These are phyloP conservation scores for Theileria parva DNA, from an alignment of 169 alveolate species.

Conservation along the genomic window DNA sequence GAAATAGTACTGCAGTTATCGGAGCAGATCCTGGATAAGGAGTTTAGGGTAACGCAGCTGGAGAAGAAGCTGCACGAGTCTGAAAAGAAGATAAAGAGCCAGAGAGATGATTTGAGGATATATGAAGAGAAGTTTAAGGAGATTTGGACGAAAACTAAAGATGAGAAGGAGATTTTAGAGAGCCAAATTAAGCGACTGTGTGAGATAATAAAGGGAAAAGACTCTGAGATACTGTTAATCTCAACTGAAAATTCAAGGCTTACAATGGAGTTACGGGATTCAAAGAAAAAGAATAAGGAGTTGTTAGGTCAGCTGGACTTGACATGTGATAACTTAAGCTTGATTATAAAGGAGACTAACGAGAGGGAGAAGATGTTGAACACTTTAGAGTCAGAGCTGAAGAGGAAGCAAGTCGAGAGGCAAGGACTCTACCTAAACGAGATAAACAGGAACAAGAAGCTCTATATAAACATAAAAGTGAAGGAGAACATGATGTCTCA, in stretches of 20 bases:
- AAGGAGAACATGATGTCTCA: constrained; percentile 59
- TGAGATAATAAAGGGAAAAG: constrained; percentile 40
- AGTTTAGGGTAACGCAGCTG: constrained; percentile 51
- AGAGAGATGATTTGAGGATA: constrained; percentile 15
- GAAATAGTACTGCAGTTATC: constrained; percentile 47
- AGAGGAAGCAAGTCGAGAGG: constrained; percentile 55
- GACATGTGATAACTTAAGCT: constrained; percentile 52
- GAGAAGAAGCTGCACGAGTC: constrained; percentile 65
- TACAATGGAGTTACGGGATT: constrained; percentile 19
- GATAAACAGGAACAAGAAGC: constrained; percentile 56
- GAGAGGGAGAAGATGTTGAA: constrained; percentile 61
- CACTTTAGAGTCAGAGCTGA: constrained; percentile 54
- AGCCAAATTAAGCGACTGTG: constrained; percentile 46
- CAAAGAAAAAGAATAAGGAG: constrained; percentile 37
- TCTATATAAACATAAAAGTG: constrained; percentile 49
- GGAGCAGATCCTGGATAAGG: constrained; percentile 36
- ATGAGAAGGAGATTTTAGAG: constrained; percentile 38
- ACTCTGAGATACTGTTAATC: constrained; percentile 31
- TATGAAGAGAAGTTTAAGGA: neutral
- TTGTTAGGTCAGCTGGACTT: constrained; percentile 43
- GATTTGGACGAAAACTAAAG: constrained; percentile 18
- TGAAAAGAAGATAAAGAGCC: constrained; percentile 37
- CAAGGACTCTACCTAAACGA: constrained; percentile 54
- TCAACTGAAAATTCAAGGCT: constrained; percentile 12
- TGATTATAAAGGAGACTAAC: constrained; percentile 51